A percentile compares a stretch with the other conserved stretches of the same genome.
Evolutionary conservation across 495 filamentous ascomycete species (phyloP).

Genomic region (Penicillium chermesinum): DNA sequence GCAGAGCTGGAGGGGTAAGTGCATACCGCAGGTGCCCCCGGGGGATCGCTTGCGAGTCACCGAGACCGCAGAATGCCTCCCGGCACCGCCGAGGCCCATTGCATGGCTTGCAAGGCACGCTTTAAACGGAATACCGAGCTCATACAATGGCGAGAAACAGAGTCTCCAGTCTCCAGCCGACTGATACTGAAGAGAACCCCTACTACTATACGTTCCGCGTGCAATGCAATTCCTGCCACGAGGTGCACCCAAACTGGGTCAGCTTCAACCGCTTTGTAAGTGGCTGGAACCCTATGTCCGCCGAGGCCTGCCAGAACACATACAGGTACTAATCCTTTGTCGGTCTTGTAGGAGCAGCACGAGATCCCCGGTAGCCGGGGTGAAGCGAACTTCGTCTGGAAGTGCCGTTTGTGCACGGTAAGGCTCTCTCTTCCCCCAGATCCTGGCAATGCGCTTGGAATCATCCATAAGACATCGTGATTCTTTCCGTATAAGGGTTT

Average conservation of each 20-base stretch:
- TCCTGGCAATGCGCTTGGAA: neutral
- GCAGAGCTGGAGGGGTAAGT: slow-evolving; percentile 74
- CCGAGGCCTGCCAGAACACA: too few species aligned
- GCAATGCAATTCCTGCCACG: slow-evolving; percentile 90
- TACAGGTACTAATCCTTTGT: neutral
- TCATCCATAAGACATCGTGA: neutral
- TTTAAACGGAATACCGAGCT: slow-evolving; percentile 6
- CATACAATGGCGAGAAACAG: too few species aligned
- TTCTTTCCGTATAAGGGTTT: too few species aligned
- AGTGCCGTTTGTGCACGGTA: slow-evolving; percentile 87
- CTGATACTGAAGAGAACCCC: slow-evolving; percentile 71
- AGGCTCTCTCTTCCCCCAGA: slow-evolving; percentile 4
- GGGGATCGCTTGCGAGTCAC: too few species aligned
- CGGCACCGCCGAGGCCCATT: slow-evolving; percentile 2
- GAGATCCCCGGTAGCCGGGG: slow-evolving; percentile 87
- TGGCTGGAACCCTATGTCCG: slow-evolving; percentile 1
- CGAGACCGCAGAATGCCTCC: neutral
- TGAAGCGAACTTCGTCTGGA: slow-evolving; percentile 98
- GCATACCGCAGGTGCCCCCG: too few species aligned
- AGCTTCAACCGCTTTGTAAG: slow-evolving; percentile 85
- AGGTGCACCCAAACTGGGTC: slow-evolving; percentile 83
- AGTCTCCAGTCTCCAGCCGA: slow-evolving; percentile 80
- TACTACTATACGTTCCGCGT: slow-evolving; percentile 98
- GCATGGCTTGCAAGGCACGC: slow-evolving; percentile 4
- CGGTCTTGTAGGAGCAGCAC: slow-evolving; percentile 61